These are phyloP conservation scores for Aspergillus alliaceus DNA, from an alignment of 2,329 filamentous ascomycete genomes.

Conservation along the genomic window DNA sequence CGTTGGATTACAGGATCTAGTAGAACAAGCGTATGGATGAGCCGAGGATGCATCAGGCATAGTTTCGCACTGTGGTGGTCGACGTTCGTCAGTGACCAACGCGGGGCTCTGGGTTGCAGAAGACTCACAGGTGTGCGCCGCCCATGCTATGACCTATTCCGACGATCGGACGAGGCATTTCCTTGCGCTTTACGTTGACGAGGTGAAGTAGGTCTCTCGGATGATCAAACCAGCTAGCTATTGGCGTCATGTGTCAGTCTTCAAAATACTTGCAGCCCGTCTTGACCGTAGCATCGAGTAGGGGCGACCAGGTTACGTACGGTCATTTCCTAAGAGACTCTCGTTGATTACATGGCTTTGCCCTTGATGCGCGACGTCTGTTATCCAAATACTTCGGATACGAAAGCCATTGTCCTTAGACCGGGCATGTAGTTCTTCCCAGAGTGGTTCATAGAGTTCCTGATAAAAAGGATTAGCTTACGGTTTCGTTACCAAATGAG, in stretches of 20 bases:
- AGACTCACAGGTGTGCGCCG: slow-evolving; percentile 62
- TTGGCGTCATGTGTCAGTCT: slow-evolving; percentile 18
- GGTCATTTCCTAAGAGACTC: slow-evolving; percentile 75
- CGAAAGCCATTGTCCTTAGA: slow-evolving; percentile 61
- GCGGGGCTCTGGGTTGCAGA: background rate
- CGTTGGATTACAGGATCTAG: slow-evolving; percentile 78
- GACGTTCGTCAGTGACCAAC: slow-evolving; percentile 1
- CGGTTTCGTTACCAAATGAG: background rate
- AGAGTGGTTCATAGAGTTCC: slow-evolving; percentile 91
- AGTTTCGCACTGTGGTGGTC: slow-evolving; percentile 56
- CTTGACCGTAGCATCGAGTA: background rate
- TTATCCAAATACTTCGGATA: slow-evolving; percentile 84
- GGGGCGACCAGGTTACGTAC: slow-evolving; percentile 51
- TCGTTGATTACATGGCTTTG: slow-evolving; percentile 77
- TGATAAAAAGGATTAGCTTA: slow-evolving; percentile 33
- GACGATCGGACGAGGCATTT: slow-evolving; percentile 79
- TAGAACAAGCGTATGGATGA: slow-evolving; percentile 72
- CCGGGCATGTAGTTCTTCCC: slow-evolving; percentile 72
- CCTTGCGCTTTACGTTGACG: slow-evolving; percentile 75
- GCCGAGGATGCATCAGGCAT: slow-evolving; percentile 74
- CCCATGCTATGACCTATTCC: slow-evolving; percentile 91
- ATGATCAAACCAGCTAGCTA: slow-evolving; percentile 84
- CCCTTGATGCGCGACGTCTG: slow-evolving; percentile 85
- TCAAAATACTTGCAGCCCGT: background rate
- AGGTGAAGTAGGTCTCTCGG: slow-evolving; percentile 80